Evolutionary conservation across 108 stramenopile species (phyloP).

Genomic region (Nitzschia sp.): DNA sequence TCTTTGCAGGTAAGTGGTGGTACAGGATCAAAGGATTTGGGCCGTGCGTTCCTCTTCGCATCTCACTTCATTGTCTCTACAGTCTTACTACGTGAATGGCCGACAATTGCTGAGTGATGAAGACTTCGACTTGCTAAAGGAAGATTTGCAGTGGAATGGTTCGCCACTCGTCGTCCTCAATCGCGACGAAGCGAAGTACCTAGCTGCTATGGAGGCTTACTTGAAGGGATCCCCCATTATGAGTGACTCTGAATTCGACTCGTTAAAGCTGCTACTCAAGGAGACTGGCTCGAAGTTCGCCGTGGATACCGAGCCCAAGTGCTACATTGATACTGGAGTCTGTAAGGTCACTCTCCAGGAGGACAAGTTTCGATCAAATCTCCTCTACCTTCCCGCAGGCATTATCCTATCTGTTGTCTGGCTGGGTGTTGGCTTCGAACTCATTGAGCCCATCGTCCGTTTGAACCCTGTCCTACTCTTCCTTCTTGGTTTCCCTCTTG

Average conservation of each 20-base stretch:
- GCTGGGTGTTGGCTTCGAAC: conserved; percentile 74
- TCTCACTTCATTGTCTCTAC: not conserved
- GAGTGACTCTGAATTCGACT: conserved; percentile 83
- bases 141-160: conserved; percentile 92
- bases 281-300: conserved; percentile 86
- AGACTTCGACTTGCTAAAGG: conserved; percentile 92
- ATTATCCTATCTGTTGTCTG: conserved; percentile 61
- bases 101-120: conserved; percentile 82
- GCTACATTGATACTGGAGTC: conserved; percentile 95
- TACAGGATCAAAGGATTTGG: not conserved
- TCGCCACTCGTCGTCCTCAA: conserved; percentile 79
- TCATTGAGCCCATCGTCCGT: conserved; percentile 59
- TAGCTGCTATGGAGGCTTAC: conserved; percentile 90
- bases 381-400: conserved; percentile 87
- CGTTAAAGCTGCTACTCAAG: conserved; percentile 79
- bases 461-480: conserved; percentile 82
- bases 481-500: conserved; percentile 73
- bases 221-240: conserved; percentile 81
- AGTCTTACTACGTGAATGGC: conserved; percentile 88
- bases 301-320: conserved; percentile 91
- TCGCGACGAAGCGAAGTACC: conserved; percentile 84
- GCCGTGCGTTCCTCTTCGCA: not conserved
- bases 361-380: conserved; percentile 84
- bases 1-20: conserved; percentile 77
- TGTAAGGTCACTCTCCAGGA: conserved; percentile 88